Base-by-base conservation (phyloP, 2,329 filamentous ascomycete genomes). In the Emmonsiellopsis sp. region DNA sequence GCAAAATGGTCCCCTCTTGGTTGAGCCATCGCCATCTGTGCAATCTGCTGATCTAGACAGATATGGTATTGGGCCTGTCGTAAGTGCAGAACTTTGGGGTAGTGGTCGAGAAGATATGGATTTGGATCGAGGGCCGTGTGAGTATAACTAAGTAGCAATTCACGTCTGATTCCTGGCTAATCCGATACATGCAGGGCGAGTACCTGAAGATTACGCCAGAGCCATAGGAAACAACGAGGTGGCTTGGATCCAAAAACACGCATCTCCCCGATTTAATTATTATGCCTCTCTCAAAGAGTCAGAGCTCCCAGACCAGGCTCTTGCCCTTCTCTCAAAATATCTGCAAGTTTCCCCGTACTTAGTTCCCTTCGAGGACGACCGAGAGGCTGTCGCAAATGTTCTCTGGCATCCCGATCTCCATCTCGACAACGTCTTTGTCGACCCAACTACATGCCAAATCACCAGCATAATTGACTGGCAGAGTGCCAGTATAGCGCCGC, bases 91-190 rank as follows among this genome's bases (percentile, higher is more conserved):
- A 16, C 54, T 66, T 15, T 67, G 62, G 62, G 50, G 20, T 7
- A 55, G 49, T 8, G 45, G 32, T 35, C 61, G 61, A 47, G 52
- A 37, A 26, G 50, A 58, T 6, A 65, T 68, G 58, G 43, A 57
- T 15, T 55, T 66, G 16, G 62, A 66, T 55, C 56, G 62, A 48
- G 65, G 66, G 2, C 64, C 65, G 44, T 67, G 64, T 67, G 46
- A 58, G 65, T 55, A 43, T 15, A 49, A 35, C 20, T 26, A 26
- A 26, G 2, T 16, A 34, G 15, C 34, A 35, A 15, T 35, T 16
- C 31, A 52, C 30, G 10, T 35, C 47, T 31, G 43, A 40, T 50
- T 55, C 50, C 31, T 54, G 11, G 9, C 45, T 61, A 35, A 54
- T 47, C 13, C 16, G 34, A 32, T 20, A 10, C 31, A 44, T 20